Evolutionary conservation across 495 filamentous ascomycete species (phyloP).

Genomic region (Annulohypoxylon bovei): DNA sequence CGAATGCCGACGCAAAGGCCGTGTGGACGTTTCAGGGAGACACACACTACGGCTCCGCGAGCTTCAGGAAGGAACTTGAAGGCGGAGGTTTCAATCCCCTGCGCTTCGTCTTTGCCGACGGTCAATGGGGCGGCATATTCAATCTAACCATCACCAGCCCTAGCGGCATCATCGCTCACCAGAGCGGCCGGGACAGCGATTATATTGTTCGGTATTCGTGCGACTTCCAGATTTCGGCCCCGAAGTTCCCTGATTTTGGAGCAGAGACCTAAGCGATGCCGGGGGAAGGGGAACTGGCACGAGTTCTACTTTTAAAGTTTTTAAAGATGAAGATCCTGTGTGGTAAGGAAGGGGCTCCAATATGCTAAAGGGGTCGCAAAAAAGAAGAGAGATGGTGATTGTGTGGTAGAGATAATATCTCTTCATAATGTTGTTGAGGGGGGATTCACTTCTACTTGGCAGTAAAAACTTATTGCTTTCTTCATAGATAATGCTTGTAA

Average conservation of each 20-base stretch:
- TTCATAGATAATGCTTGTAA: background rate
- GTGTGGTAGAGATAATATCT: background rate
- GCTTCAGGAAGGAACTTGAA: slow-evolving; percentile 23
- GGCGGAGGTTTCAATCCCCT: slow-evolving; percentile 17
- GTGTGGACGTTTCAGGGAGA: slow-evolving; percentile 26
- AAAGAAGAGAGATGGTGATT: background rate
- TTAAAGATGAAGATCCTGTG: background rate
- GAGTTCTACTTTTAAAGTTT: background rate
- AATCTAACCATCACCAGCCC: slow-evolving; percentile 32
- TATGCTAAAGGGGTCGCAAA: too few species aligned
- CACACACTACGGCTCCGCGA: slow-evolving; percentile 20
- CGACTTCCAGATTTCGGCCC: slow-evolving; percentile 2
- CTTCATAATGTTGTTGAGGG: background rate
- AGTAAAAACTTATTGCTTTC: too few species aligned
- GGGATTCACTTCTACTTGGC: background rate
- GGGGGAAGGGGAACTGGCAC: background rate
- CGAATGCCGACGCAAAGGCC: slow-evolving; percentile 21
- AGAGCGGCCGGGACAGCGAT: slow-evolving; percentile 24
- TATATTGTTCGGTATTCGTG: slow-evolving; percentile 26
- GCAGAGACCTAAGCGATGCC: slow-evolving; percentile 10
- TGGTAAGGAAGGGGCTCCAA: background rate
- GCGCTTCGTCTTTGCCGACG: slow-evolving; percentile 26
- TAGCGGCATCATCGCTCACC: slow-evolving; percentile 27
- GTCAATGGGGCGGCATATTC: slow-evolving; percentile 20
- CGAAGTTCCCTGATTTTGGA: slow-evolving; percentile 21